A percentile compares a stretch with the other conserved stretches of the same genome.
Evolutionary conservation across 139 green algal genomes (phyloP).

Genomic region (Closterium sp.): DNA sequence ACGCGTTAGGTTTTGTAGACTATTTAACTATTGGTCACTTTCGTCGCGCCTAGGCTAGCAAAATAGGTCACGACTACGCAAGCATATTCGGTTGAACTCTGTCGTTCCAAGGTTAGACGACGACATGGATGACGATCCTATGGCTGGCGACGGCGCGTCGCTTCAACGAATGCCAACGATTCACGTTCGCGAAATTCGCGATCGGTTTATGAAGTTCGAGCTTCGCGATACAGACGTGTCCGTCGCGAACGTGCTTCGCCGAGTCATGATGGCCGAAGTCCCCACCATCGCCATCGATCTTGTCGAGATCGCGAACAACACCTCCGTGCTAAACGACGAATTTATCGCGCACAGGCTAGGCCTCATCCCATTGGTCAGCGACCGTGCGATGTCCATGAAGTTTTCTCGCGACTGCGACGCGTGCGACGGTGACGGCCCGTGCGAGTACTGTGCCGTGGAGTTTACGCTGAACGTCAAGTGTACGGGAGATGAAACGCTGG

Average conservation of each 20-base stretch:
- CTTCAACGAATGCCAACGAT: constrained; percentile 57
- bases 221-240: constrained; percentile 79
- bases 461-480: constrained; percentile 45
- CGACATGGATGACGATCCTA: neutral
- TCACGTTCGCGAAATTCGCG: constrained; percentile 61
- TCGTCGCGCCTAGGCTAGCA: too few species aligned
- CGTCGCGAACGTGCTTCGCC: constrained; percentile 90
- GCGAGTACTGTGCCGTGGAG: constrained; percentile 46
- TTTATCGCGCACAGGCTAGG: constrained; percentile 88
- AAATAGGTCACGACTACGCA: too few species aligned
- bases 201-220: constrained; percentile 82
- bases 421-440: constrained; percentile 40
- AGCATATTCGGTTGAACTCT: neutral
- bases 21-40: too few species aligned
- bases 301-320: constrained; percentile 97
- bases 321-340: constrained; percentile 95
- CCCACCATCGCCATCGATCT: constrained; percentile 98
- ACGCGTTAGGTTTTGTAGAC: too few species aligned
- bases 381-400: constrained; percentile 54
- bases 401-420: constrained; percentile 49
- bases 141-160: neutral
- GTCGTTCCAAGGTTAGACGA: too few species aligned
- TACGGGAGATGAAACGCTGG: constrained; percentile 62
- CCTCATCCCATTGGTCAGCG: constrained; percentile 78
- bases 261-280: constrained; percentile 90